phyloP scores from a whole-genome alignment of 495 filamentous ascomycete species.

The Chaetomidium leptoderma region DNA sequence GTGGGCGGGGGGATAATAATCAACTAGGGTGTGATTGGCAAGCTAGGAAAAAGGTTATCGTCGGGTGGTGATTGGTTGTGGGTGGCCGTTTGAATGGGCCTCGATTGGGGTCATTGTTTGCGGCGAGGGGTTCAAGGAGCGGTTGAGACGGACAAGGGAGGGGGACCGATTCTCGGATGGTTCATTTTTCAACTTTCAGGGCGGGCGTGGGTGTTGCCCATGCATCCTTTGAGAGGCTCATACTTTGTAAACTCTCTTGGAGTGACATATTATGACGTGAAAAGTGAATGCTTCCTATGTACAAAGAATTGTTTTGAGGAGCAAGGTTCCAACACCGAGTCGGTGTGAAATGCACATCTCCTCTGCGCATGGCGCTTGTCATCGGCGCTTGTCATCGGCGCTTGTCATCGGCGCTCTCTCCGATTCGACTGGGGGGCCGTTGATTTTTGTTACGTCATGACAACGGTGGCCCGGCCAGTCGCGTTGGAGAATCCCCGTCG shows the following conservation, averaged over 20 bases:
- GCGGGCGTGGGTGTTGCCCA: no score
- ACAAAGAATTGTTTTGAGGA: no score
- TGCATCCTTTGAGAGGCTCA: neutral
- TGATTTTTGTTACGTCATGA: slow-evolving; percentile 21
- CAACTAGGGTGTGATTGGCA: slow-evolving; percentile 8
- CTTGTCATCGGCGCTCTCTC: slow-evolving; percentile 14
- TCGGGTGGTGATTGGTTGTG: slow-evolving; percentile 1
- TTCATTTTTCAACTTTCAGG: no score
- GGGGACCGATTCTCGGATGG: neutral
- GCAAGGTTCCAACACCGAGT: neutral
- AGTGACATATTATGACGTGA: neutral
- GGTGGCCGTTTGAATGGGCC: neutral
- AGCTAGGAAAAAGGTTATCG: slow-evolving; percentile 16
- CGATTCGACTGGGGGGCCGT: neutral
- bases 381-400: slow-evolving; percentile 18
- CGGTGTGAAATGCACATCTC: neutral
- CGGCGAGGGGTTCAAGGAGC: neutral
- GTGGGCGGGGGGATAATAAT: neutral
- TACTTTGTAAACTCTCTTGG: no score
- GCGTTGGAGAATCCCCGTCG: neutral
- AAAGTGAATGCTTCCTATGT: neutral
- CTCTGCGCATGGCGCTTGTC: no score
- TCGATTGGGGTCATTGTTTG: neutral
- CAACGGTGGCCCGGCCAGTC: neutral
- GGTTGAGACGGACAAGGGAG: neutral